Conservation (phyloP, 2,329 filamentous ascomycete genomes). For the Penicillium hesseltinei region DNA sequence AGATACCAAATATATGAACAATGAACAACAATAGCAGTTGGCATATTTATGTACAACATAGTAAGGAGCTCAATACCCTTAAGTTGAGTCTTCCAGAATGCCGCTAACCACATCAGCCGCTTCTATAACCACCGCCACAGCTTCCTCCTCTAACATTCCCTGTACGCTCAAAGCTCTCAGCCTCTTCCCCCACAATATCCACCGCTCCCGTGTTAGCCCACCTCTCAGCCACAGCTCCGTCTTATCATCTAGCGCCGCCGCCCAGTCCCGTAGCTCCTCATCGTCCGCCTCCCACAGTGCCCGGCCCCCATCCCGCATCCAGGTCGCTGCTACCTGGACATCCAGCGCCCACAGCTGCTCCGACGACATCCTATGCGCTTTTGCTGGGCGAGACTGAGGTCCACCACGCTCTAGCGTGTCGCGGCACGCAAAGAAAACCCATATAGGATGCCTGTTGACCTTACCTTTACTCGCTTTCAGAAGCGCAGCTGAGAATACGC, state of each 20-base stretch:
- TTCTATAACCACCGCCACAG: not conserved
- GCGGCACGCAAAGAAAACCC: not conserved
- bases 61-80: not conserved
- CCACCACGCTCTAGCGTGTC: not conserved
- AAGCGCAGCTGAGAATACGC: not conserved
- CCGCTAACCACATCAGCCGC: not conserved
- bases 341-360: not conserved
- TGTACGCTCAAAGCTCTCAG: not conserved
- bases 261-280: not conserved
- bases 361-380: not conserved
- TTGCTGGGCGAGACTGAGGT: not conserved
- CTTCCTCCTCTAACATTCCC: not conserved
- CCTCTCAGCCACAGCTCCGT: not conserved
- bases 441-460: not conserved
- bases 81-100: not conserved
- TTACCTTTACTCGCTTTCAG: not conserved
- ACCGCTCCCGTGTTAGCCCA: not conserved
- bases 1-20: constrained; percentile 26
- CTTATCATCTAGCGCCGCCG: not conserved
- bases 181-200: not conserved
- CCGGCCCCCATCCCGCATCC: not conserved
- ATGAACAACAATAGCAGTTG: not conserved
- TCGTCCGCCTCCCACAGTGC: not conserved
- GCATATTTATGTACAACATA: too few relatives aligned
- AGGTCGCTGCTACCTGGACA: not conserved